A percentile compares a stretch with the other conserved stretches of the same genome.
Evolutionary conservation across 257 asterid genomes (phyloP).

Genomic region (Przewalskia tangutica): DNA sequence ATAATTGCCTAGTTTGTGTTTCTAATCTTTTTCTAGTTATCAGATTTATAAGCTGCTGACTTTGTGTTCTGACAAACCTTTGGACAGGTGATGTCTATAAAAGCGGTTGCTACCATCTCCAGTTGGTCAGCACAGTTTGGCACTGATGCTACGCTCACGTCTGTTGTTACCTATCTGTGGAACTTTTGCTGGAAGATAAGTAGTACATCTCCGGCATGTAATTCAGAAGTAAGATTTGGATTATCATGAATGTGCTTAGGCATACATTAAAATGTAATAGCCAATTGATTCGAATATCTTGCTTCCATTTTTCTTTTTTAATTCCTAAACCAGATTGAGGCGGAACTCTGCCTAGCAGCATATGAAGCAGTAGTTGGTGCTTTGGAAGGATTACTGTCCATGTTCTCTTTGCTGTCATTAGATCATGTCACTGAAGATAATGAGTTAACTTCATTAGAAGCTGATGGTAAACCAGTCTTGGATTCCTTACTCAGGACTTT

Average conservation of each 20-base stretch:
- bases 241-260: neutral
- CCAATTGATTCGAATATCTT: neutral
- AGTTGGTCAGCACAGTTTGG: slow-evolving; percentile 51
- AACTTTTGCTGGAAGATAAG: slow-evolving; percentile 62
- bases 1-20: neutral
- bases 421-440: slow-evolving; percentile 27
- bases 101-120: slow-evolving; percentile 54
- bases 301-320: neutral
- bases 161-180: slow-evolving; percentile 62
- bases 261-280: neutral
- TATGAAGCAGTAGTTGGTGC: slow-evolving; percentile 67
- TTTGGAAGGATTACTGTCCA: slow-evolving; percentile 39
- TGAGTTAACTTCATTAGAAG: slow-evolving; percentile 22
- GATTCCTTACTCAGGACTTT: slow-evolving; percentile 52
- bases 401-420: slow-evolving; percentile 44
- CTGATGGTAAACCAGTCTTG: slow-evolving; percentile 30
- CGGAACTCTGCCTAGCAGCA: slow-evolving; percentile 67
- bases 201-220: slow-evolving; percentile 38
- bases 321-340: slow-evolving; percentile 43
- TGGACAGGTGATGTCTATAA: slow-evolving; percentile 49
- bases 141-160: slow-evolving; percentile 25
- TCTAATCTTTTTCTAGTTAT: neutral
- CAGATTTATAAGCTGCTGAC: neutral
- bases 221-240: slow-evolving; percentile 48
- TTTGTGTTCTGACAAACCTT: neutral